Base-by-base conservation (phyloP, 2,329 filamentous ascomycete species). In the Botryosphaeria dothidea region DNA sequence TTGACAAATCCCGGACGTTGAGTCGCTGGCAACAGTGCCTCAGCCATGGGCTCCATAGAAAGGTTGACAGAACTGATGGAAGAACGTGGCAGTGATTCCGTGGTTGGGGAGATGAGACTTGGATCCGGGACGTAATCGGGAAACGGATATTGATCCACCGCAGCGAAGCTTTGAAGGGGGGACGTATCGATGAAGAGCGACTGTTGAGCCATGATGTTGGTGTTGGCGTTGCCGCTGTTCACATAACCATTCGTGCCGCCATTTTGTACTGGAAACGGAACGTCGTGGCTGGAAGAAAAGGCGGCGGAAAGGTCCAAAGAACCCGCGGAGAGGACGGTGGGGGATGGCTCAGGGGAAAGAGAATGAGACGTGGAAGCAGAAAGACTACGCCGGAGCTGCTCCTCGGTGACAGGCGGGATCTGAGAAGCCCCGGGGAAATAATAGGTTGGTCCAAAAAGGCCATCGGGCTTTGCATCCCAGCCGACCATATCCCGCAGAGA, bases 101-200 rank as follows among this genome's bases (percentile, higher is more conserved):
- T 7, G 4, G 45, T 62, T 8, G 58, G 58, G 19, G 58, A 62
- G 23, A 51, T 62, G 21, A 51, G 45, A 17, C 21, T 41, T 11
- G 58, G 29, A 41, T 62, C 46, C 2, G 46, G 23, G 13, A 62
- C 58, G 21, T 62, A 62, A 27, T 41, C 21, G 31, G 31, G 58
- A 21, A 62, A 60, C 19, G 38, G 56, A 27, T 60, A 60, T n/a
- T 60, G 56, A 23, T 46, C 56, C 8, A 41, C 56, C 9, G 38
- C 34, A 7, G 56, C 19, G 41, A 60, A 60, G 8, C 5, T 45
- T 19, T 60, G 56, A 19, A 60, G 56, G 15, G 49, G 60, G 29
- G 61, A 54, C 61, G 61, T 54, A 54, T 64, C 49, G 27, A 64
- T 54, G 38, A 64, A 64, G 19, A 64, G 49, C 15, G 61, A 31